Evolutionary conservation across 495 filamentous ascomycete genomes (phyloP).

Genomic region (Aspergillus nanangensis): DNA sequence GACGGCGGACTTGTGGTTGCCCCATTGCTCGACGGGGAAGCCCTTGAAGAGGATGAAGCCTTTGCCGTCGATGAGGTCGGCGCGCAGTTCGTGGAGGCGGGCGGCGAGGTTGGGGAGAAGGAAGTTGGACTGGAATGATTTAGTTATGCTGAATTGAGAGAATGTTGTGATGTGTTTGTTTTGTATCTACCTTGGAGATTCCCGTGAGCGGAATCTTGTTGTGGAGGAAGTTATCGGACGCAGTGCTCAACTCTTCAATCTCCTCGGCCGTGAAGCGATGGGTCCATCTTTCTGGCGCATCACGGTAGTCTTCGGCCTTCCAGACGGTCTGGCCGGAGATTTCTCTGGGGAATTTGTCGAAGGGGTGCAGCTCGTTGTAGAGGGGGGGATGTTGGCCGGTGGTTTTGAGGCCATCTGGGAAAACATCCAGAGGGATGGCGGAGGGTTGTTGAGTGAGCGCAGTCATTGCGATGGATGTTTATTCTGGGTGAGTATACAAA

Average conservation of each 20-base stretch:
- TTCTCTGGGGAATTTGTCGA: conserved; percentile 66
- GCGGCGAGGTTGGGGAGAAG: conserved; percentile 56
- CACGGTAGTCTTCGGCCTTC: conserved; percentile 65
- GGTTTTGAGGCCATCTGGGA: conserved; percentile 59
- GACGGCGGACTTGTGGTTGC: conserved; percentile 72
- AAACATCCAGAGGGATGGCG: conserved; percentile 33
- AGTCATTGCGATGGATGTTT: conserved; percentile 22
- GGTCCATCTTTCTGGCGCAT: conserved; percentile 71
- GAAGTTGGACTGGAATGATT: conserved; percentile 37
- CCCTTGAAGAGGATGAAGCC: conserved; percentile 89
- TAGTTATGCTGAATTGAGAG: background rate
- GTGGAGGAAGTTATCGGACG: conserved; percentile 65
- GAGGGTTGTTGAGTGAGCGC: conserved; percentile 31
- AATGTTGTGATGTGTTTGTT: background rate
- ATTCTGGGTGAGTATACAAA: too few relatives aligned
- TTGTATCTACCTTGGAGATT: conserved; percentile 56
- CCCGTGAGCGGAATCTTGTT: conserved; percentile 61
- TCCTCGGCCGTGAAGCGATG: conserved; percentile 65
- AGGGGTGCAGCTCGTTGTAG: conserved; percentile 60
- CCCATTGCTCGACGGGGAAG: conserved; percentile 72
- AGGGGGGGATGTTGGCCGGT: conserved; percentile 78
- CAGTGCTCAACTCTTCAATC: conserved; percentile 60
- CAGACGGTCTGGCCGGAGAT: conserved; percentile 77
- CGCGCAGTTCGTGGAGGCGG: conserved; percentile 53
- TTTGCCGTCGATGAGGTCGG: conserved; percentile 75